Evolutionary conservation across 768 basidiomycete genomes (phyloP).

Genomic region (Tylopilus rubrobrunneus): DNA sequence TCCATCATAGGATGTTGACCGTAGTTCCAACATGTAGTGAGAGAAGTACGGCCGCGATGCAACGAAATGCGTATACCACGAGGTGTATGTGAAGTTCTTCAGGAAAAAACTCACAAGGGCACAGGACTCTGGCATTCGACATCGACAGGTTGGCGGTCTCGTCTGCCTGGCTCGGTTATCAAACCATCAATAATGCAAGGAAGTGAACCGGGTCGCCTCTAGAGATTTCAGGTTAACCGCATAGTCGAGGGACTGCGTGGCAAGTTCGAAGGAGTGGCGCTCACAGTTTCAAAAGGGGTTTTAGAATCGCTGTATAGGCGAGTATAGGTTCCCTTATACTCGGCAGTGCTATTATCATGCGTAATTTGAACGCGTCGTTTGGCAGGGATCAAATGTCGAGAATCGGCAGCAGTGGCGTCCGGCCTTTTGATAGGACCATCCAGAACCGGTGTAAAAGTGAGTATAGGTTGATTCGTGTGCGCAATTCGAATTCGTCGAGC

Average conservation of each 20-base stretch:
- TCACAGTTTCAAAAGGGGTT: not conserved
- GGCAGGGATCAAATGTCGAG: too few relatives aligned
- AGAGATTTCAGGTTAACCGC: not conserved
- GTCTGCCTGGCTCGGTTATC: not conserved
- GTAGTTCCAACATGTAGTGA: not conserved
- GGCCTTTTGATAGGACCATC: too few relatives aligned
- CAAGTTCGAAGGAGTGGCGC: slow-evolving; percentile 2
- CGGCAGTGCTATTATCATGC: too few relatives aligned
- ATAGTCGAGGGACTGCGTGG: not conserved
- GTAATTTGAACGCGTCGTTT: too few relatives aligned
- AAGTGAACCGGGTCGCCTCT: not conserved
- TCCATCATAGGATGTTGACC: not conserved
- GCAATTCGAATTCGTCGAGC: not conserved
- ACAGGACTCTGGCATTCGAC: not conserved
- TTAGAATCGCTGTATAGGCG: slow-evolving; percentile 1
- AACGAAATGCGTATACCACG: not conserved
- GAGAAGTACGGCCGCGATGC: not conserved
- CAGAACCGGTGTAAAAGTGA: too few relatives aligned
- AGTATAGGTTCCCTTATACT: slow-evolving; percentile 2
- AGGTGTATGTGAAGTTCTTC: not conserved
- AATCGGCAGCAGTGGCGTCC: too few relatives aligned
- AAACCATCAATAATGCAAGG: not conserved
- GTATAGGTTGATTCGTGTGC: too few relatives aligned
- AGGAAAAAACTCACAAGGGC: not conserved
- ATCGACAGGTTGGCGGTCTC: not conserved